Percentiles rank a stretch among this genome's conserved stretches.
Conservation (phyloP, 352 stramenopile species). For the Pythium oligandrum region DNA sequence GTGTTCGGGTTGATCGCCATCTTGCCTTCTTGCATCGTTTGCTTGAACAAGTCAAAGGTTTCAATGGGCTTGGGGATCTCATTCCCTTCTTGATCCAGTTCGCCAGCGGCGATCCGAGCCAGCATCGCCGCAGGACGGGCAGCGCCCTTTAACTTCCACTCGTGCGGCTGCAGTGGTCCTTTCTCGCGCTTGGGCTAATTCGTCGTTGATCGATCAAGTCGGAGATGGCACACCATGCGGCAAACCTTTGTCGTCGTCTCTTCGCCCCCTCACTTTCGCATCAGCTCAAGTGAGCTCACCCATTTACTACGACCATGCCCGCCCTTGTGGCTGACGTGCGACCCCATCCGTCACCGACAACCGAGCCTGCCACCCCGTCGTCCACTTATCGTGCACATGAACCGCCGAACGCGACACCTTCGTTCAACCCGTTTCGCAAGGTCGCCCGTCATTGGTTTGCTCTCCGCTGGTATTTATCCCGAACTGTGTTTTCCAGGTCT, state of each 20-base stretch:
- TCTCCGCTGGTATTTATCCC: slow-evolving; percentile 12
- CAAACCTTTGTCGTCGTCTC: no score
- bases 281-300: no score
- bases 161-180: slow-evolving; percentile 43
- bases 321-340: no score
- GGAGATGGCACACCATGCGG: no score
- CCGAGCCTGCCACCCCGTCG: no score
- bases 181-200: slow-evolving; percentile 34
- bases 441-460: slow-evolving; percentile 12
- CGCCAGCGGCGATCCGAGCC: slow-evolving; percentile 69
- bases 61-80: slow-evolving; percentile 70
- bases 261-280: no score
- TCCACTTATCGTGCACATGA: no score
- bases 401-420: no score
- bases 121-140: slow-evolving; percentile 64
- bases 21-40: slow-evolving; percentile 42
- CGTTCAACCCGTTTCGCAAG: no score
- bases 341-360: no score
- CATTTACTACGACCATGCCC: no score
- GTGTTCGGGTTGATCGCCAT: slow-evolving; percentile 60
- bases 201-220: no score
- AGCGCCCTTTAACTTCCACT: slow-evolving; percentile 82
- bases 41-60: slow-evolving; percentile 70
- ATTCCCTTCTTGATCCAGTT: slow-evolving; percentile 72
- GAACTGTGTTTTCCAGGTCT: slow-evolving; percentile 6